A percentile compares a stretch with the other conserved stretches of the same genome.
Evolutionary conservation across 805 yeast species (phyloP).

Genomic region (Ogataea zsoltii): DNA sequence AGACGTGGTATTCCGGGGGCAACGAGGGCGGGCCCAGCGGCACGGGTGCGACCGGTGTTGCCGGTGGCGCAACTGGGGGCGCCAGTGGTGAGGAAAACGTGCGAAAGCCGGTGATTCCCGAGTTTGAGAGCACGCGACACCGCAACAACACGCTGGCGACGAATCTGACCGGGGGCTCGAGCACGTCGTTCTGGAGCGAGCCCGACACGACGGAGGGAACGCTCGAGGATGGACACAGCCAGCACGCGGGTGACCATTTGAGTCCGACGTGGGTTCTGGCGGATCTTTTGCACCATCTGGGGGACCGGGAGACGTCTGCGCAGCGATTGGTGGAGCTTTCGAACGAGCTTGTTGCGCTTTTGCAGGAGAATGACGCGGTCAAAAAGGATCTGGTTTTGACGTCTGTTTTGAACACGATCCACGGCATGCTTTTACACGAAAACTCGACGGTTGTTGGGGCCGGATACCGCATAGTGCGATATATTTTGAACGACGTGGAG

Average conservation of each 20-base stretch:
- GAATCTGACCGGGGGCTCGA: conserved; percentile 18
- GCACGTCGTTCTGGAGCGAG: conserved; percentile 15
- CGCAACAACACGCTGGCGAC: conserved; percentile 27
- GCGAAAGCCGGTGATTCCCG: conserved; percentile 22
- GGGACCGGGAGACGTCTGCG: conserved; percentile 51
- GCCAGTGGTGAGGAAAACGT: conserved; percentile 11
- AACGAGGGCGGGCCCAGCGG: not conserved
- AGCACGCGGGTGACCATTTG: conserved; percentile 8
- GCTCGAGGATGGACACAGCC: conserved; percentile 6
- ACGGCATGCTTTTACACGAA: conserved; percentile 49
- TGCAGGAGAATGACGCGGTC: conserved; percentile 58
- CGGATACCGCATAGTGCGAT: conserved; percentile 73
- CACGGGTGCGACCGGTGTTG: not conserved
- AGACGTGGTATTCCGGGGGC: no score
- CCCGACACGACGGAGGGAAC: conserved; percentile 15
- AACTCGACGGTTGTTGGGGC: conserved; percentile 67
- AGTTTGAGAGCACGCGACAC: conserved; percentile 24
- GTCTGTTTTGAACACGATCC: conserved; percentile 55
- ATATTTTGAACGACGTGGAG: conserved; percentile 54
- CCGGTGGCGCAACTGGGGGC: not conserved
- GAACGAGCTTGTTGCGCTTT: conserved; percentile 60
- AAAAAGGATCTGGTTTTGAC: conserved; percentile 63
- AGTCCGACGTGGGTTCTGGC: conserved; percentile 65
- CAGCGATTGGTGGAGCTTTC: conserved; percentile 56
- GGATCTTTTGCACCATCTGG: conserved; percentile 59